Percentiles rank a stretch among this genome's conserved stretches.
Evolutionary conservation across 2,329 filamentous ascomycete species (phyloP).

Genomic region (Aspergillus versicolor): DNA sequence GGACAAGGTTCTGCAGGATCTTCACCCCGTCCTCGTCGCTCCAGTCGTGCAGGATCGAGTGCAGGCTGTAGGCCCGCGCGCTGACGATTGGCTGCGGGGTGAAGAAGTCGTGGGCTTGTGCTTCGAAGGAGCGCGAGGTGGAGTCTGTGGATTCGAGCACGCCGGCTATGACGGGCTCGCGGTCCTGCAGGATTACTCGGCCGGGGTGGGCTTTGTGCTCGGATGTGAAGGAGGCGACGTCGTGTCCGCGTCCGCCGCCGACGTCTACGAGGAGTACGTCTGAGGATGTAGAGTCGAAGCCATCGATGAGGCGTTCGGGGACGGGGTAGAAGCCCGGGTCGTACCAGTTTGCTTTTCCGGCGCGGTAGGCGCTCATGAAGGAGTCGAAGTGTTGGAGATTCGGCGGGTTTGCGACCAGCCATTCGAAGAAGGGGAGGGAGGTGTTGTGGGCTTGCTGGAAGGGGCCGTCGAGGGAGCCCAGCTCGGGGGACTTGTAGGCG

Average conservation of each 20-base stretch:
- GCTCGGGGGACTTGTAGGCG: slow-evolving; percentile 28
- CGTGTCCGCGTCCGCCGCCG: slow-evolving; percentile 43
- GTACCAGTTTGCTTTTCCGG: slow-evolving; percentile 39
- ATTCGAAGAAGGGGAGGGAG: slow-evolving; percentile 37
- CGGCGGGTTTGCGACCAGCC: slow-evolving; percentile 37
- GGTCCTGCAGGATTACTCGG: slow-evolving; percentile 7
- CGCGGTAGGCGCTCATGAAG: slow-evolving; percentile 41
- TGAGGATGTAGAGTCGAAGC: background rate
- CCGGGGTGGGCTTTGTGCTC: slow-evolving; percentile 29
- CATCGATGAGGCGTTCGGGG: slow-evolving; percentile 11
- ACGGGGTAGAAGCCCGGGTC: slow-evolving; percentile 32
- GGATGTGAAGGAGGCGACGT: slow-evolving; percentile 34
- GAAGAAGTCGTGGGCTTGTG: slow-evolving; percentile 48
- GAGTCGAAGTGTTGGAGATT: slow-evolving; percentile 35
- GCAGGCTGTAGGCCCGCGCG: slow-evolving; percentile 31
- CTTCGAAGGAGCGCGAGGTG: slow-evolving; percentile 17
- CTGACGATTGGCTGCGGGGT: slow-evolving; percentile 47
- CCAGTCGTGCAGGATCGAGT: slow-evolving; percentile 39
- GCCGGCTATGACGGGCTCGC: slow-evolving; percentile 24
- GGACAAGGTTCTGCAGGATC: slow-evolving; percentile 29
- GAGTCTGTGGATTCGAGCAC: slow-evolving; percentile 25
- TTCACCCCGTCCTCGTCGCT: slow-evolving; percentile 25
- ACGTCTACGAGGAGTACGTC: slow-evolving; percentile 42
- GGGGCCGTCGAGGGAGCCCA: slow-evolving; percentile 29
- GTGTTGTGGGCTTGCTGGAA: slow-evolving; percentile 40